Evolutionary conservation across 768 basidiomycete species (phyloP), one percentile per base, ranked within the genome.

Genomic region (Daedaleopsis sinensis): DNA sequence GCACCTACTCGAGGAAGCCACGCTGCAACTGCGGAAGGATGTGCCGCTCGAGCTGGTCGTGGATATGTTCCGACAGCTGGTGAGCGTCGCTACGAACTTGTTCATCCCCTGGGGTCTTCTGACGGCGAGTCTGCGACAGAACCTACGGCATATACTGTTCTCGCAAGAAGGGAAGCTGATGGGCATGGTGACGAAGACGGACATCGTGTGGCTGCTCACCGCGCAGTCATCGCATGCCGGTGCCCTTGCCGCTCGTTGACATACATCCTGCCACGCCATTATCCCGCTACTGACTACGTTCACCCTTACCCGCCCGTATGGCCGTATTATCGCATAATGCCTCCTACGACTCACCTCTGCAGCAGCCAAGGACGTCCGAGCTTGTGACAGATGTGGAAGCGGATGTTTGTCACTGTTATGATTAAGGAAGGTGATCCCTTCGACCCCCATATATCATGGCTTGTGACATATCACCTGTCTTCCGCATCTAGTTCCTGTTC

Each of bases 1-100:
- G 1, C 42, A 67, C 0, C 62, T 77, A 19, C 65, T 80, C 21
- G 80, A 81, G 48, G 72, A 82, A 47, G 79, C 85, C 0, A 74
- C 87, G 1, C 76, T 90, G 52, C 84, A 88, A 61, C 76, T 91
- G 57, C 79, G 87, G 38, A 84, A 87, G 69, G 87, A 88, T 63
- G 84, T 88, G 13, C 87, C 89, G 2, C 80, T 86, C 68, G 88
- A 90, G 64, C 76, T 89, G 11, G 86, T 90, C 15, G 88, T 90
- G 27, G 83, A 78, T 66, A 87, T 88, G 82, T 90, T 90, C 76
- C 89, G 89, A 72, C 89, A 86, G 74, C 72, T 91, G 71, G 89
- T 87, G 44, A 53, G 73, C 52, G 18, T 10, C 42, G 12, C 24
- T 38, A 3, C 23, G 3, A 10, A 15, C 3, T 18, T 18, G 39